Conservation (phyloP, 2,329 filamentous ascomycete genomes). For the Botrytis squamosa region DNA sequence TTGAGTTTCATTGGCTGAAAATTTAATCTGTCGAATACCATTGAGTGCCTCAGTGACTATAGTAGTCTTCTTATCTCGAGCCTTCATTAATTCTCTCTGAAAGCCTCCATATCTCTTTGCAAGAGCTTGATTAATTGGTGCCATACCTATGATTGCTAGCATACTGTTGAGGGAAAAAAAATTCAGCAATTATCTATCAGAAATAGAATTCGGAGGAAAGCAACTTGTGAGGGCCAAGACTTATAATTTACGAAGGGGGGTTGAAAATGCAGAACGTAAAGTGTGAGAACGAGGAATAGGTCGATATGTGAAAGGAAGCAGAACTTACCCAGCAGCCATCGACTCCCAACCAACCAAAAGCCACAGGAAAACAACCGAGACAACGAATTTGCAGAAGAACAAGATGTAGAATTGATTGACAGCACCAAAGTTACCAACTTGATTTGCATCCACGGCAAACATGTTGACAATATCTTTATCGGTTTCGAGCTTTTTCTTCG, state of each 20-base stretch:
- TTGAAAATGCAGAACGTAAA: not conserved
- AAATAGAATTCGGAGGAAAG: too few species aligned
- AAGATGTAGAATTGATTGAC: conserved; percentile 63
- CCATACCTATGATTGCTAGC: conserved; percentile 57
- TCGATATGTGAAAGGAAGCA: not conserved
- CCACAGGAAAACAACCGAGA: conserved; percentile 63
- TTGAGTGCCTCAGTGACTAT: conserved; percentile 72
- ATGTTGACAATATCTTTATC: conserved; percentile 72
- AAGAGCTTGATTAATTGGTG: conserved; percentile 65
- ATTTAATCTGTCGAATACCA: conserved; percentile 80
- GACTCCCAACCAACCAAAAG: conserved; percentile 70
- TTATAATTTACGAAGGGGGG: too few species aligned
- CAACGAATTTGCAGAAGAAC: conserved; percentile 58
- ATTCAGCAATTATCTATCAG: not conserved
- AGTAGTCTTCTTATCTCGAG: conserved; percentile 69
- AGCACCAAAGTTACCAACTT: conserved; percentile 62
- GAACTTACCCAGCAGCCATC: conserved; percentile 50
- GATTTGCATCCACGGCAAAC: conserved; percentile 67
- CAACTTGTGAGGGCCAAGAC: not conserved
- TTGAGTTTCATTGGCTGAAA: conserved; percentile 69
- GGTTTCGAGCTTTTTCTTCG: conserved; percentile 44
- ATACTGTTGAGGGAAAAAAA: conserved; percentile 44
- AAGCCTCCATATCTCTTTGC: conserved; percentile 61
- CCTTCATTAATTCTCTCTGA: conserved; percentile 69
- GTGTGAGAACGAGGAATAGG: not conserved